Conservation (phyloP, 345 rosid species). For the Raphanus raphanistrum region DNA sequence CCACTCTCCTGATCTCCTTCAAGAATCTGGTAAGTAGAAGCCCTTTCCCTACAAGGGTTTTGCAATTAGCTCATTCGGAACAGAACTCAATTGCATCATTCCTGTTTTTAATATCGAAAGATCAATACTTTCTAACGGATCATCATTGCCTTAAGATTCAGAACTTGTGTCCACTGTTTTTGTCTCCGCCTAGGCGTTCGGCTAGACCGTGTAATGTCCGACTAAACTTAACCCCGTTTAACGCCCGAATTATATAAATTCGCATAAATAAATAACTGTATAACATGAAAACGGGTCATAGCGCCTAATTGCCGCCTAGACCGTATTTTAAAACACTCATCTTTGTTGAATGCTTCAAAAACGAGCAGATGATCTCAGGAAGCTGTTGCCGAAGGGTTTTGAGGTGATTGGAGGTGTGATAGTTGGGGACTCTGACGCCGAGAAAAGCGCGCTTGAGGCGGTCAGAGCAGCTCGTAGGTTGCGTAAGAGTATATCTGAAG, state of each 20-base stretch:
- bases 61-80: background rate
- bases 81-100: conserved; percentile 8
- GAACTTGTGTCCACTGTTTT: background rate
- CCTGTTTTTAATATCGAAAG: background rate
- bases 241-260: too few species aligned
- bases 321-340: too few species aligned
- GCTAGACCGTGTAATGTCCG: too few species aligned
- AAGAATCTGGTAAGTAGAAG: conserved; percentile 62
- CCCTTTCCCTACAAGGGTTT: background rate
- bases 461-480: conserved; percentile 54
- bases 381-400: conserved; percentile 70
- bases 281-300: too few species aligned
- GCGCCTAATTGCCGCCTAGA: too few species aligned
- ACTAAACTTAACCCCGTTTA: too few species aligned
- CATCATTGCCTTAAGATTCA: background rate
- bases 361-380: conserved; percentile 65
- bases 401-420: conserved; percentile 67
- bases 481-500: conserved; percentile 49
- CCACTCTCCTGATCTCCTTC: conserved; percentile 52
- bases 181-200: too few species aligned
- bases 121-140: background rate
- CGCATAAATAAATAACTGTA: too few species aligned
- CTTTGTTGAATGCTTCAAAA: background rate
- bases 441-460: conserved; percentile 53
- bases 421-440: conserved; percentile 46